Evolutionary conservation across 2,329 filamentous ascomycete species (phyloP).

Genomic region (Lasiodiplodia sp.): DNA sequence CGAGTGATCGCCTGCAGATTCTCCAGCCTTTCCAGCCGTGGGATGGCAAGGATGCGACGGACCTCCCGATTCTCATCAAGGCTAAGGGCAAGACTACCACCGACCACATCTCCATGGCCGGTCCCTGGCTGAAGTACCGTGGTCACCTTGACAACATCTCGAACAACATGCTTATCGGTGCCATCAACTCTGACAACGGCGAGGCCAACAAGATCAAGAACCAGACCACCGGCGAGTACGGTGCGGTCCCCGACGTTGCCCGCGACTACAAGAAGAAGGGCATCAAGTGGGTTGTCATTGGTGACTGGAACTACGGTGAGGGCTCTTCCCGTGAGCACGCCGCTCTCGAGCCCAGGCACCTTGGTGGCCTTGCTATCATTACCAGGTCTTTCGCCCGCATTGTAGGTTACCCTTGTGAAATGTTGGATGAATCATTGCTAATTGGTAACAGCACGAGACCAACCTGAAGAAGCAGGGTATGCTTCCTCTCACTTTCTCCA

Average conservation of each 20-base stretch:
- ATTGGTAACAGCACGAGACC: slow-evolving; percentile 79
- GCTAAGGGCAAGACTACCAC: slow-evolving; percentile 94
- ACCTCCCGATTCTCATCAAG: slow-evolving; percentile 96
- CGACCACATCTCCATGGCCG: slow-evolving; percentile 96
- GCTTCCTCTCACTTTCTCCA: slow-evolving; percentile 94
- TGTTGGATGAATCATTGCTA: slow-evolving; percentile 29
- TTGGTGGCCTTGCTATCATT: slow-evolving; percentile 96
- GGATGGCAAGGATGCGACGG: slow-evolving; percentile 87
- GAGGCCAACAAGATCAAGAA: slow-evolving; percentile 99
- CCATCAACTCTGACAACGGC: slow-evolving; percentile 92
- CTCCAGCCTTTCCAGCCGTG: slow-evolving; percentile 85
- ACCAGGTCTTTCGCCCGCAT: slow-evolving; percentile 97
- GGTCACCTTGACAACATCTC: slow-evolving; percentile 99
- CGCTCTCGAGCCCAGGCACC: slow-evolving; percentile 94
- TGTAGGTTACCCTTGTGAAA: slow-evolving; percentile 48
- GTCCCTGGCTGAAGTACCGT: slow-evolving; percentile 98
- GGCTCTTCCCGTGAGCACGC: slow-evolving; percentile 98
- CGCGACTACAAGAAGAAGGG: slow-evolving; percentile 99
- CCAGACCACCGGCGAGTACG: slow-evolving; percentile 81
- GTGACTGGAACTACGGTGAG: slow-evolving; percentile 99
- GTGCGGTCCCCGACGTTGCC: slow-evolving; percentile 89
- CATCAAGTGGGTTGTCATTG: slow-evolving; percentile 95
- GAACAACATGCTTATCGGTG: slow-evolving; percentile 99
- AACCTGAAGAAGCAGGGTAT: slow-evolving; percentile 99
- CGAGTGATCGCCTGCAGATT: slow-evolving; percentile 92